Conservation (phyloP, 2,329 filamentous ascomycete species). For the Magnaporthiopsis poae region DNA sequence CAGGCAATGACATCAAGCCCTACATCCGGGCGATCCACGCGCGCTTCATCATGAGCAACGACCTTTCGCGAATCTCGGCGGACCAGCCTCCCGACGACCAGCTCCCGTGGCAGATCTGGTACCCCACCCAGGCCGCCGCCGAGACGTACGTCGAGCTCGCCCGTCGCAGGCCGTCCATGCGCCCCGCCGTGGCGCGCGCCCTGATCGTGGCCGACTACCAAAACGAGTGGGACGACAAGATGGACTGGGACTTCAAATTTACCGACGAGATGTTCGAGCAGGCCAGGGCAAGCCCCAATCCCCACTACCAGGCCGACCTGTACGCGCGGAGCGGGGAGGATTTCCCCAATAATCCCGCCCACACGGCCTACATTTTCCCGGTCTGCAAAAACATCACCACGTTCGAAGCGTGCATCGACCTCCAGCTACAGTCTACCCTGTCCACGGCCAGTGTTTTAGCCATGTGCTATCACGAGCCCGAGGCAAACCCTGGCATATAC, state of each 20-base stretch:
- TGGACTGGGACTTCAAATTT: neutral
- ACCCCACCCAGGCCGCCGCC: conserved; percentile 24
- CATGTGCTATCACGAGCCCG: neutral
- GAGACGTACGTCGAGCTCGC: conserved; percentile 25
- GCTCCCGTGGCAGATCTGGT: conserved; percentile 29
- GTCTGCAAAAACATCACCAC: no score
- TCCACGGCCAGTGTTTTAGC: neutral
- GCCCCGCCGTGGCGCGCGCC: conserved; percentile 23
- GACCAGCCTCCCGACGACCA: conserved; percentile 6
- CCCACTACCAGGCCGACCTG: neutral
- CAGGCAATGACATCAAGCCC: no score
- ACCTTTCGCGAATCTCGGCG: conserved; percentile 2
- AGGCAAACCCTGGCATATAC: neutral
- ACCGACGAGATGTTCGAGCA: neutral
- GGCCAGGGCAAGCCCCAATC: neutral
- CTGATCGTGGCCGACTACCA: conserved; percentile 11
- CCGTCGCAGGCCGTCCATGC: conserved; percentile 21
- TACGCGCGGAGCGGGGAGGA: neutral
- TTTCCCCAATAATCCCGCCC: no score
- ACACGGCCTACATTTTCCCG: no score
- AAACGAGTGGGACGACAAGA: conserved; percentile 3
- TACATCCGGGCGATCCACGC: conserved; percentile 4
- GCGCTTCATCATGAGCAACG: conserved; percentile 9
- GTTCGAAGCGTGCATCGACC: no score
- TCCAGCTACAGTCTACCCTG: neutral